Evolutionary conservation across 192 early-diverging fungal genomes (phyloP).

Genomic region (Linnemannia exigua): DNA sequence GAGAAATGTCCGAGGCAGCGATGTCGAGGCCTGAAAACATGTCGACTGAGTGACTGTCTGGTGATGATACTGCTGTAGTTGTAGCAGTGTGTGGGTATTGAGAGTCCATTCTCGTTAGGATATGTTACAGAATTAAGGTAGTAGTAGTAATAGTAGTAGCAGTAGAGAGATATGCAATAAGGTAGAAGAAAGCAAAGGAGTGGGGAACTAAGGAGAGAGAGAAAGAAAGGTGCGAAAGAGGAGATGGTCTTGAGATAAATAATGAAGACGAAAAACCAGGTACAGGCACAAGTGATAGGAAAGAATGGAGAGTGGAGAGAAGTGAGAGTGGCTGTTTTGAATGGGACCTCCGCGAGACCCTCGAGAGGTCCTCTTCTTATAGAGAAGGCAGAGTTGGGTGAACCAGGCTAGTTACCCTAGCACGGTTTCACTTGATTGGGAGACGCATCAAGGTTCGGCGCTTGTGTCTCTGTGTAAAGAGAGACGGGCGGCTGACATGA

Average conservation of each 20-base stretch:
- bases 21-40: not conserved
- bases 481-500: not conserved
- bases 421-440: conserved; percentile 2
- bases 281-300: not conserved
- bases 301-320: not conserved
- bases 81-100: conserved; percentile 9
- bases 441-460: not conserved
- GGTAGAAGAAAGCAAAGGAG: not conserved
- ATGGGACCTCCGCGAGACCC: not conserved
- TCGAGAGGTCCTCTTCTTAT: not conserved
- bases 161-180: not conserved
- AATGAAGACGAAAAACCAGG: not conserved
- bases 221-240: too few species aligned
- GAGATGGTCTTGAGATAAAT: not conserved
- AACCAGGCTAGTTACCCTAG: conserved; percentile 1
- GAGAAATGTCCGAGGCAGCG: not conserved
- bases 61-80: not conserved
- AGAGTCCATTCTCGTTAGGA: conserved; percentile 8
- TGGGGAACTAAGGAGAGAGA: not conserved
- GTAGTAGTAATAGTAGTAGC: not conserved
- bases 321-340: not conserved
- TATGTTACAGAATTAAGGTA: conserved; percentile 1
- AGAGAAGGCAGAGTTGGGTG: not conserved
- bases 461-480: not conserved
- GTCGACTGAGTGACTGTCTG: not conserved